Base-by-base conservation (phyloP, 768 basidiomycete genomes). In the Leccinum rimulosum region DNA sequence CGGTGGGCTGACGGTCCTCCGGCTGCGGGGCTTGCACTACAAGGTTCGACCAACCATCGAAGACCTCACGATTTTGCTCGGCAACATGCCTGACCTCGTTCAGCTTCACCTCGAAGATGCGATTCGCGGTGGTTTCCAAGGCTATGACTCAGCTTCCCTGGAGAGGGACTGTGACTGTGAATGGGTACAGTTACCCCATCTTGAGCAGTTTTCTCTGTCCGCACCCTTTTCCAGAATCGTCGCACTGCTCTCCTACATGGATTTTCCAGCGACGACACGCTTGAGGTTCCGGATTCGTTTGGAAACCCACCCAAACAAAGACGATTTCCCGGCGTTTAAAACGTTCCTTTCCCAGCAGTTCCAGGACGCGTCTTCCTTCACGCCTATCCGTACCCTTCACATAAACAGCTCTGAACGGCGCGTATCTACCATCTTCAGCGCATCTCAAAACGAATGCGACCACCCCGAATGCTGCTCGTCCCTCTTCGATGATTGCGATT, bases 1-100 rank as follows among this genome's bases (percentile, higher is more conserved):
- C 19, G 17, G 54, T 54, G 54, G 54, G 19, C 14, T 54, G 50
- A 55, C 55, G 31, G 50, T 33, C 50, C 50, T 54, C 25, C 27
- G 17, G n/a, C 10, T 55, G 17, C 3, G 25, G 6, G 4, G 28
- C 7, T n/a, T 56, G 25, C 27, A 56, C 33, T 10, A 10, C n/a
- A 27, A 17, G 5, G 25, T 55, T 55, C 55, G n/a, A 15, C 55
- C 52, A 36, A 36, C 55, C 25, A 35, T 35, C 6, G n/a, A n/a
- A 6, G 53, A 36, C n/a, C 25, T 55, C 25, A 15, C 10, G 25
- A 8, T 14, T 8, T 10, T 35, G 5, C 55, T 56, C n/a, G n/a
- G n/a, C 14, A 12, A 54, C n/a, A 36, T 55, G 55, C 52, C 55
- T n/a, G 52, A 15, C 33, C 52, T 56, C 14, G 52, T 6, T 35